A percentile compares a stretch with the other conserved stretches of the same genome.
These are phyloP conservation scores for Plasmodium chabaudi DNA, from an alignment of 169 alveolate species.

Conservation along the genomic window DNA sequence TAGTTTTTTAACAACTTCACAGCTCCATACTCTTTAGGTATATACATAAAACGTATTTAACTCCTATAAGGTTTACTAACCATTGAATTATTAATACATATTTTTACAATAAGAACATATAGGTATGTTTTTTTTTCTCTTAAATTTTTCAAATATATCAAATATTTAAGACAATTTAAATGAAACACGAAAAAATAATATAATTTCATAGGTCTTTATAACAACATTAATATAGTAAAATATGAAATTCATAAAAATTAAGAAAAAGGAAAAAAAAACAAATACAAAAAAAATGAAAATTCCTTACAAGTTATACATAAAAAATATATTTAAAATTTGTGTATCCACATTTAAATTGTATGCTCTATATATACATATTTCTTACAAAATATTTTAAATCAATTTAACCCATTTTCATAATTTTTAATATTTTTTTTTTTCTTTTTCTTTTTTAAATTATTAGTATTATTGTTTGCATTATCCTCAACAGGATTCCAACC, in stretches of 20 bases:
- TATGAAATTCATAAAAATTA: neutral
- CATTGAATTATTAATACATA: too few species aligned
- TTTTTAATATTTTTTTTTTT: constrained; percentile 46
- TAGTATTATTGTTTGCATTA: constrained; percentile 2
- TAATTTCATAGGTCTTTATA: too few species aligned
- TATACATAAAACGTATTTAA: too few species aligned
- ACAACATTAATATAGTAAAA: neutral
- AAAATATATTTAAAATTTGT: neutral
- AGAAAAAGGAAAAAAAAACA: neutral
- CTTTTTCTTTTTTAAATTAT: constrained; percentile 10
- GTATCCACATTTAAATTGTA: too few species aligned
- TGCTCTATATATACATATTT: neutral
- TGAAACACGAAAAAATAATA: too few species aligned
- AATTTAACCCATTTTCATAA: constrained; percentile 4
- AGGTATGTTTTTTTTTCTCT: too few species aligned
- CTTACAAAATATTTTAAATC: neutral
- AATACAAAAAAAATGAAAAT: neutral
- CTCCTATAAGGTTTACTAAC: too few species aligned
- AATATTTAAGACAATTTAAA: too few species aligned
- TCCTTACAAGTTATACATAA: neutral
- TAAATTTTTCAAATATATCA: too few species aligned
- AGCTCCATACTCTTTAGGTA: too few species aligned
- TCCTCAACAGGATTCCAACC: constrained; percentile 75
- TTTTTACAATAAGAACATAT: too few species aligned
- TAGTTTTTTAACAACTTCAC: too few species aligned